Base-by-base conservation (phyloP, 768 basidiomycete species). In the Calocera viscosa region DNA sequence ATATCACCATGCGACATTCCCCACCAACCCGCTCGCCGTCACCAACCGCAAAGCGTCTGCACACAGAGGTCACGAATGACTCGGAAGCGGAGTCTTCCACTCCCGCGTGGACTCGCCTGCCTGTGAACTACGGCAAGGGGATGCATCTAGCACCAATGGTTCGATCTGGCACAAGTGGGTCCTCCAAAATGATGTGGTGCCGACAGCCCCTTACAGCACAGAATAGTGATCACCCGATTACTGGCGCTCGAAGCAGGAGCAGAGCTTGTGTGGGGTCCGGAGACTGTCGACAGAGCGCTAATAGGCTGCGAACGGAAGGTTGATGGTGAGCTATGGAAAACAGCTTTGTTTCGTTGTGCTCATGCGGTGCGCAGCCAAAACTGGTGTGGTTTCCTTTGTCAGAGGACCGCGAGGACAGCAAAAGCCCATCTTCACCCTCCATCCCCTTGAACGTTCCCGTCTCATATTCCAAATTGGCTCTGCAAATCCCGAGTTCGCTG, bases 121-220 rank as follows among this genome's bases (percentile, higher is more conserved):
- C 86, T 32, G 86, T 80, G 1, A 76, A 91, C 69, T 99, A 93
- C 79, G 87, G 87, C 70, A 82, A 91, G 77, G 94, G 93, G 11
- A 80, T 97, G 33, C 88, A 96, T 73, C 83, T 99, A n/a, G 95
- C 96, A 1, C 96, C 96, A 1, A 99, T 99, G 96, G 96, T 99
- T 65, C 84, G 94, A 73, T 95, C 91, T 67, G 91, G 94, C 68
- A 88, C 88, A 70, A 77, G 91, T 93, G 76, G 72, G 89, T 39
- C 2, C n/a, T 34, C 64, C 14, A 28, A 43, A 22, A 26, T 64
- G 34, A 12, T 30, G 40, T 34, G 17, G 19, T 14, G 33, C 41
- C 66, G 49, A n/a, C 66, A 67, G 33, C 71, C 68, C 66, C 71
- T 68, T 22, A 65, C 47, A 2, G 70, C 60, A 64, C 69, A 66